Percentiles rank a stretch among this genome's conserved stretches.
These are phyloP conservation scores for Mitragyna speciosa DNA, from an alignment of 257 asterid genomes.

Conservation along the genomic window DNA sequence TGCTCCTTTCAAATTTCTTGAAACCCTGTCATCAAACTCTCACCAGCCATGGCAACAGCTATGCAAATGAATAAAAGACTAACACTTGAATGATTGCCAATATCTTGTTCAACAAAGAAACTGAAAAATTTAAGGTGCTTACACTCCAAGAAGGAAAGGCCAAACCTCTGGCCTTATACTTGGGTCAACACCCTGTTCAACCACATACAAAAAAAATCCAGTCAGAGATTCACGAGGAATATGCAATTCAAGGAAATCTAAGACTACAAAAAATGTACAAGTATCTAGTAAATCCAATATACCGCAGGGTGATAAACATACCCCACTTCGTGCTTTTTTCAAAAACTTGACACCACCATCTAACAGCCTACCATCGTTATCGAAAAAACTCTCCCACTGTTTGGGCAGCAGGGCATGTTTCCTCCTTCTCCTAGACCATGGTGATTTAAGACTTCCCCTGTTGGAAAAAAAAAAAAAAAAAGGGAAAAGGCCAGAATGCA, in stretches of 20 bases:
- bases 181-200: constrained; percentile 85
- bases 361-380: constrained; percentile 59
- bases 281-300: no score
- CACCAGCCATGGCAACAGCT: background rate
- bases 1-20: background rate
- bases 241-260: background rate
- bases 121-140: constrained; percentile 26
- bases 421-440: constrained; percentile 88
- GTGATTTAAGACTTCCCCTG: constrained; percentile 81
- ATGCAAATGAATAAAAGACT: background rate
- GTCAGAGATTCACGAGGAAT: background rate
- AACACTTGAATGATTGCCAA: background rate
- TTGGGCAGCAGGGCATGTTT: constrained; percentile 67
- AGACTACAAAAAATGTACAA: no score
- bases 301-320: constrained; percentile 30
- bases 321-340: constrained; percentile 88
- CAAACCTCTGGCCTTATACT: constrained; percentile 84
- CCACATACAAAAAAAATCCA: no score
- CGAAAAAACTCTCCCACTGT: constrained; percentile 75
- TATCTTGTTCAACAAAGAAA: background rate
- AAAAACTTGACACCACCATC: constrained; percentile 87
- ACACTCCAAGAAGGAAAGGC: constrained; percentile 95
- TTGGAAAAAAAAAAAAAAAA: constrained; percentile 17
- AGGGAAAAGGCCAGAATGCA: no score
- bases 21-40: background rate